A percentile compares a stretch with the other conserved stretches of the same genome.
Conservation (phyloP, 163 green algal genomes). For the Trebouxia gelatinosa region DNA sequence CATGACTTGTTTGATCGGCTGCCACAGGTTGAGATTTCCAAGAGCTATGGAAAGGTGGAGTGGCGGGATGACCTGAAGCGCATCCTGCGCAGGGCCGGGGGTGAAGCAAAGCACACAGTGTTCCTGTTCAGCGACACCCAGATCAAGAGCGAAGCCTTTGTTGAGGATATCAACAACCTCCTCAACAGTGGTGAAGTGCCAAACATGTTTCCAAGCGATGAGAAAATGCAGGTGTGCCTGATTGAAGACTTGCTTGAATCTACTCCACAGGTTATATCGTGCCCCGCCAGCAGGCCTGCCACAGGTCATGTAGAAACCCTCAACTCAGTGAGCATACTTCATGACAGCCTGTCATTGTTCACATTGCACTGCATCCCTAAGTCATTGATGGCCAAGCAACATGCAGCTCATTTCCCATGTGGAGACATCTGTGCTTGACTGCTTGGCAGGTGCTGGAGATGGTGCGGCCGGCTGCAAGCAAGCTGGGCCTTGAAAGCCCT, state of each 20-base stretch:
- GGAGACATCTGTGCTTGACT: neutral
- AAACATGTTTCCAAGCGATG: conserved; percentile 69
- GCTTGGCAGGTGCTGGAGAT: conserved; percentile 54
- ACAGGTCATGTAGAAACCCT: no score
- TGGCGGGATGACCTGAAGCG: conserved; percentile 75
- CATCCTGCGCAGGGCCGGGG: conserved; percentile 55
- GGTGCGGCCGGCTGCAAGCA: conserved; percentile 57
- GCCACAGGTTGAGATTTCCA: conserved; percentile 72
- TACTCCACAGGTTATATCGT: no score
- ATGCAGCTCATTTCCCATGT: no score
- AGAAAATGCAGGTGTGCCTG: conserved; percentile 50
- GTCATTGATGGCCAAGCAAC: no score
- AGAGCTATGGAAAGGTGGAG: conserved; percentile 69
- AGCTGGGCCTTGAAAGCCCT: conserved; percentile 67
- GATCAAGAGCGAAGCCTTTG: conserved; percentile 76
- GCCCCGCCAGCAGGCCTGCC: no score
- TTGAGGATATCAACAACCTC: conserved; percentile 82
- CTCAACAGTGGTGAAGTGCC: conserved; percentile 80
- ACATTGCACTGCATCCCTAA: no score
- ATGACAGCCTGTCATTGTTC: no score
- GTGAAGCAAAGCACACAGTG: conserved; percentile 52
- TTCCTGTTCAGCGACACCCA: conserved; percentile 84
- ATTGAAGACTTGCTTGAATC: neutral
- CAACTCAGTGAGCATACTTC: no score
- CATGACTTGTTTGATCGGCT: no score